These are phyloP conservation scores for Yamadazyma conglobata DNA, from an alignment of 1,139 yeast genomes.

Conservation along the genomic window DNA sequence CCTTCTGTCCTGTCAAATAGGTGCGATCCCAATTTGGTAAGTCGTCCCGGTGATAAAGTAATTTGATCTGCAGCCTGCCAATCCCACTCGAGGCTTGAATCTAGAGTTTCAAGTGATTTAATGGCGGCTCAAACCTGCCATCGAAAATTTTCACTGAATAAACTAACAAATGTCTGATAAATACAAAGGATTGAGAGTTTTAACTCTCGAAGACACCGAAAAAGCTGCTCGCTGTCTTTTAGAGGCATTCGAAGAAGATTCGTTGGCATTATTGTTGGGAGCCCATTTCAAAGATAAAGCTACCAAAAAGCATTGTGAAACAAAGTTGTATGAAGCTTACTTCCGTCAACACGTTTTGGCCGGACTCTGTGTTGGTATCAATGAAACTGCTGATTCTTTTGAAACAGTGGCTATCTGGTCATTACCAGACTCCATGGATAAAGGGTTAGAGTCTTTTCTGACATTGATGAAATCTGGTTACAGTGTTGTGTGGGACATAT, in stretches of 20 bases:
- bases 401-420: slow-evolving; percentile 68
- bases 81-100: too few relatives aligned
- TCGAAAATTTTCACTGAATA: too few relatives aligned
- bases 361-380: slow-evolving; percentile 52
- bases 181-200: slow-evolving; percentile 19
- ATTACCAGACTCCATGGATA: slow-evolving; percentile 43
- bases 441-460: slow-evolving; percentile 47
- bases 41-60: background rate
- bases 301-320: slow-evolving; percentile 40
- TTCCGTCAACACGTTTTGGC: slow-evolving; percentile 53
- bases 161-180: slow-evolving; percentile 8
- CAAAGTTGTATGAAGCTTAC: slow-evolving; percentile 53
- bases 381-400: slow-evolving; percentile 42
- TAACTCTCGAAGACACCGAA: slow-evolving; percentile 42
- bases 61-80: too few relatives aligned
- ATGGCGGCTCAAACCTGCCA: too few relatives aligned
- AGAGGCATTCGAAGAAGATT: slow-evolving; percentile 50
- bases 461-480: slow-evolving; percentile 57
- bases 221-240: slow-evolving; percentile 55
- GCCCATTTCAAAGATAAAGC: slow-evolving; percentile 38
- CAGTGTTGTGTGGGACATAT: slow-evolving; percentile 49
- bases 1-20: too few relatives aligned
- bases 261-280: slow-evolving; percentile 47
- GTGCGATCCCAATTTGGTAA: too few relatives aligned
- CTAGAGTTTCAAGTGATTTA: too few relatives aligned